phyloP scores from a whole-genome alignment of 2,329 filamentous ascomycete genomes.

The Botrytis tulipae region DNA sequence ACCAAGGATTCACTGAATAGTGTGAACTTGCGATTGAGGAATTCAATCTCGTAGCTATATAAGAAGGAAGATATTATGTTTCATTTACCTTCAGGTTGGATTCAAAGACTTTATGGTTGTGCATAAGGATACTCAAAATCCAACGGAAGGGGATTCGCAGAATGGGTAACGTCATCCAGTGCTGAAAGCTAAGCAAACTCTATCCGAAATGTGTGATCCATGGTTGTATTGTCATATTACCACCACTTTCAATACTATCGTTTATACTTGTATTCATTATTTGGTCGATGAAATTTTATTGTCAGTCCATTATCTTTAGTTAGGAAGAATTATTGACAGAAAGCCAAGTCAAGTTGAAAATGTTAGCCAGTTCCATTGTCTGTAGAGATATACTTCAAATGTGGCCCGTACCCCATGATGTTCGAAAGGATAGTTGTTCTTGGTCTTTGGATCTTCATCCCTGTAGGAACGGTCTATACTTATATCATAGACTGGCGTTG shows the following conservation, averaged over 20 bases:
- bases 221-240: no score
- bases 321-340: neutral
- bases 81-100: neutral
- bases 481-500: neutral
- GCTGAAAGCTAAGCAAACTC: neutral
- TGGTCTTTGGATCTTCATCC: neutral
- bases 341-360: neutral
- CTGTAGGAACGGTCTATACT: neutral
- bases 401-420: no score
- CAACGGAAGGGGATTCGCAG: neutral
- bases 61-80: neutral
- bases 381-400: neutral
- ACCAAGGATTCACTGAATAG: neutral
- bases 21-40: neutral
- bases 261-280: no score
- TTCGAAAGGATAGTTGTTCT: no score
- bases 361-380: neutral
- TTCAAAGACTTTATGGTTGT: neutral
- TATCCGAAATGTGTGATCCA: no score
- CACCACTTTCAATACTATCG: neutral
- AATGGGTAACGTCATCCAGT: no score
- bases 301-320: fast-evolving
- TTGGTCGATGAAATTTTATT: no score
- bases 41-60: neutral
- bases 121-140: neutral